Percentiles rank a stretch among this genome's conserved stretches.
Conservation (phyloP, 148 eudicot genomes). For the Salicornia ramosissima region DNA sequence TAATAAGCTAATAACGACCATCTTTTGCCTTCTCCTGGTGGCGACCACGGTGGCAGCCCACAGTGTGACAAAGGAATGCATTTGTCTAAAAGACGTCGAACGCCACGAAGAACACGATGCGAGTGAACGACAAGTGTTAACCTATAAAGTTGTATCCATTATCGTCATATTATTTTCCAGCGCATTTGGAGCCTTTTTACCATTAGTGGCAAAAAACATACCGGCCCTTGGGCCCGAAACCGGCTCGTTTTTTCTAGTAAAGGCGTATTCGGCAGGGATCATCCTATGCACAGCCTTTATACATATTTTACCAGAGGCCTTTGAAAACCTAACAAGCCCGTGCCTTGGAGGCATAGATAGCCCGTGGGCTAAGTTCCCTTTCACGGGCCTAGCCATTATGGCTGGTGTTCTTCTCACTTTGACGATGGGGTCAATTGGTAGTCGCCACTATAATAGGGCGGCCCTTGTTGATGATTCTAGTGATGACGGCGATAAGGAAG, state of each 20-base stretch:
- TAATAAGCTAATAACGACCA: too few species aligned
- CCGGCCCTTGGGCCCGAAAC: slow-evolving; percentile 24
- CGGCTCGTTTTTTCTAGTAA: slow-evolving; percentile 28
- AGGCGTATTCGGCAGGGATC: slow-evolving; percentile 42
- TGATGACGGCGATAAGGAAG: slow-evolving; percentile 20
- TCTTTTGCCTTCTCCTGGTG: slow-evolving; percentile 7
- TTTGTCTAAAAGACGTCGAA: slow-evolving; percentile 9
- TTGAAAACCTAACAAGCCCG: slow-evolving; percentile 25
- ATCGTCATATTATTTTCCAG: slow-evolving; percentile 20
- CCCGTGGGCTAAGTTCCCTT: slow-evolving; percentile 26
- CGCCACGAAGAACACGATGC: neutral
- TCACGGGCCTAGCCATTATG: slow-evolving; percentile 32
- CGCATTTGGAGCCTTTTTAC: slow-evolving; percentile 28
- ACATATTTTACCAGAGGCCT: slow-evolving; percentile 37
- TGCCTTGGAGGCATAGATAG: slow-evolving; percentile 27
- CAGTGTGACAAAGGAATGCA: slow-evolving; percentile 15
- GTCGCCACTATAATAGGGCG: slow-evolving; percentile 24
- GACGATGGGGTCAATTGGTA: slow-evolving; percentile 39
- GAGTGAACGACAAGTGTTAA: neutral
- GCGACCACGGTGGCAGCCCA: slow-evolving; percentile 1
- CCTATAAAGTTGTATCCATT: slow-evolving; percentile 28
- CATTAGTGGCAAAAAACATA: slow-evolving; percentile 22
- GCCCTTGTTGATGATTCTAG: slow-evolving; percentile 14
- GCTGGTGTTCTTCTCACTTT: slow-evolving; percentile 27
- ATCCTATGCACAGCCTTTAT: slow-evolving; percentile 37